Base-by-base conservation (phyloP, 352 stramenopile genomes). In the Phytophthora capsici region DNA sequence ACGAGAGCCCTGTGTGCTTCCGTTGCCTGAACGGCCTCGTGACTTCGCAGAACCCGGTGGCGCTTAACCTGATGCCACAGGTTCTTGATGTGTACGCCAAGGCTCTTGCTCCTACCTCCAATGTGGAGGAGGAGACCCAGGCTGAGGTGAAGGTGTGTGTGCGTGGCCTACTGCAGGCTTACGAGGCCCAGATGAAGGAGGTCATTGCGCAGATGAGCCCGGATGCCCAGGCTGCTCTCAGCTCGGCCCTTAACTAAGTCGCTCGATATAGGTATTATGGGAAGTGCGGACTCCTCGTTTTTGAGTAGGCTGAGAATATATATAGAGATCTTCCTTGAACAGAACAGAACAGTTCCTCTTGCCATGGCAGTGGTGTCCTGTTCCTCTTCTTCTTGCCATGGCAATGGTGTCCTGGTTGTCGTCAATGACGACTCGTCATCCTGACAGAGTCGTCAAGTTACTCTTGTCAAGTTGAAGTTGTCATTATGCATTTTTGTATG, bases 1-100 rank as follows among this genome's bases (percentile, higher is more conserved):
- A 96, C 56, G 97, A 99, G 80, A 99, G 96, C 68, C 80, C 95
- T 61, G 94, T 97, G 13, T 95, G 98, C 10, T 99, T 98, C 82
- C 87, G 80, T 48, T 98, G 92, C 75, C 72, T 99, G 14, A 91
- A 98, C 47, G 91, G 92, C n/a, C 80, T 99, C 37, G 77, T 98
- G 40, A 79, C 93, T 74, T 88, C 84, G 72, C 94, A 97, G 58
- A 93, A 98, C 69, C 65, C 93, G 12, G 88, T 70, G 14, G 77
- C 84, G 12, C 76, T 93, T 44, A 83, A 75, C 52, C 52, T 89
- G 61, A 82, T 94, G 69, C 80, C 84, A 22, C 77, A 90, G 51
- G 76, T 97, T 45, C 71, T 94, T 43, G 78, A 90, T 26, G 84
- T 95, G 56, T 95, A 96, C 64, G 85, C 84, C 20, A 90, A 93